Evolutionary conservation across 305 asterid genomes (phyloP).

Genomic region (Fraxinus angustifolia): DNA sequence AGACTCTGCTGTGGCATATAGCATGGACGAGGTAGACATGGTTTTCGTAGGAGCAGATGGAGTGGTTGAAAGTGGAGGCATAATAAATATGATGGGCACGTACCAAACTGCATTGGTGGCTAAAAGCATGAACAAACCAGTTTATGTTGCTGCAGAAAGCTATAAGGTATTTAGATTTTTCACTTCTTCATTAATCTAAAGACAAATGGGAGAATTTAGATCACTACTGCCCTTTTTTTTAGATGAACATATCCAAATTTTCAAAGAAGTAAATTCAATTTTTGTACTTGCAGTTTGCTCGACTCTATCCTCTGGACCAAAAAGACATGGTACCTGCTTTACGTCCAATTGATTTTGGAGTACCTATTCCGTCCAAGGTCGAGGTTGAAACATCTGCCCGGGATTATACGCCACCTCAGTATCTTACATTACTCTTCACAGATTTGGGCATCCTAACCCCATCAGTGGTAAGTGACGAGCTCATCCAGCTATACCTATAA

Average conservation of each 20-base stretch:
- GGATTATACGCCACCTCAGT: constrained; percentile 86
- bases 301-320: constrained; percentile 78
- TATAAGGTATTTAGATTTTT: constrained; percentile 51
- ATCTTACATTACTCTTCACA: constrained; percentile 71
- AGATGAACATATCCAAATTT: neutral
- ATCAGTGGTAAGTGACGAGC: constrained; percentile 91
- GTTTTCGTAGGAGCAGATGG: constrained; percentile 94
- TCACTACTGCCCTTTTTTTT: neutral
- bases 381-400: constrained; percentile 90
- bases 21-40: constrained; percentile 94
- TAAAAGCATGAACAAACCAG: constrained; percentile 91
- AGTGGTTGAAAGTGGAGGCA: constrained; percentile 88
- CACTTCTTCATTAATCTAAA: neutral
- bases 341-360: constrained; percentile 86
- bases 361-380: constrained; percentile 83
- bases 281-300: constrained; percentile 66
- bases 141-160: constrained; percentile 90
- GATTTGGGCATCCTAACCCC: constrained; percentile 89
- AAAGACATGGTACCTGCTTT: constrained; percentile 88
- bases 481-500: constrained; percentile 72
- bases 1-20: constrained; percentile 92
- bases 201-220: neutral
- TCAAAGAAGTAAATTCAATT: neutral
- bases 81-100: constrained; percentile 95
- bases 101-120: constrained; percentile 91